These are phyloP conservation scores for Kwoniella bestiolae DNA, from an alignment of 768 basidiomycete genomes.

Conservation along the genomic window DNA sequence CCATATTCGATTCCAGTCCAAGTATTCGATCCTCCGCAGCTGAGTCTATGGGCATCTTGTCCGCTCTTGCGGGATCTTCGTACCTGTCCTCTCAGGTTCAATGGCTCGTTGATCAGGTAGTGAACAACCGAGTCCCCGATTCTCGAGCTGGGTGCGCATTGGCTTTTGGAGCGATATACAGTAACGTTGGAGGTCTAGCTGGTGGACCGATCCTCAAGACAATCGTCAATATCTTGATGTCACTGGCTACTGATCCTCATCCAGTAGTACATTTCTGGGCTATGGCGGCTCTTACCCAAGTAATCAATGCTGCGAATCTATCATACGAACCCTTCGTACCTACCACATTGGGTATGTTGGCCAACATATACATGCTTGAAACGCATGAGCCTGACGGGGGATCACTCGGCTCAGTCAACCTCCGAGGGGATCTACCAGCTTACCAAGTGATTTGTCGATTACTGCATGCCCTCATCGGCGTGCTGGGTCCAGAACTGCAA, in stretches of 20 bases:
- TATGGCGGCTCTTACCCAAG: slow-evolving; percentile 77
- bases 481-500: slow-evolving; percentile 92
- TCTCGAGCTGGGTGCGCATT: slow-evolving; percentile 91
- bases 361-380: slow-evolving; percentile 85
- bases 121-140: slow-evolving; percentile 89
- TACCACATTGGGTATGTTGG: slow-evolving; percentile 83
- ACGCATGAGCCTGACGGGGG: slow-evolving; percentile 94
- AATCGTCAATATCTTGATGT: slow-evolving; percentile 92
- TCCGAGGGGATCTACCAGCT: slow-evolving; percentile 86
- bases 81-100: slow-evolving; percentile 88
- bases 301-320: slow-evolving; percentile 88
- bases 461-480: slow-evolving; percentile 88
- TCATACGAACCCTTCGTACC: slow-evolving; percentile 88
- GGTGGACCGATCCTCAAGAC: slow-evolving; percentile 94
- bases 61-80: slow-evolving; percentile 76
- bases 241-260: slow-evolving; percentile 92
- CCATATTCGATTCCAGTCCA: slow-evolving; percentile 77
- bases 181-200: slow-evolving; percentile 88
- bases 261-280: slow-evolving; percentile 96
- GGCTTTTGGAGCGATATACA: slow-evolving; percentile 89
- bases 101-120: slow-evolving; percentile 87
- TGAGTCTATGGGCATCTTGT: slow-evolving; percentile 85
- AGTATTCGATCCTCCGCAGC: slow-evolving; percentile 77
- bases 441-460: slow-evolving; percentile 91
- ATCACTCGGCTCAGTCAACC: slow-evolving; percentile 75